These are phyloP conservation scores for Lyophyllum semitale DNA, from an alignment of 768 basidiomycete species.

Conservation along the genomic window DNA sequence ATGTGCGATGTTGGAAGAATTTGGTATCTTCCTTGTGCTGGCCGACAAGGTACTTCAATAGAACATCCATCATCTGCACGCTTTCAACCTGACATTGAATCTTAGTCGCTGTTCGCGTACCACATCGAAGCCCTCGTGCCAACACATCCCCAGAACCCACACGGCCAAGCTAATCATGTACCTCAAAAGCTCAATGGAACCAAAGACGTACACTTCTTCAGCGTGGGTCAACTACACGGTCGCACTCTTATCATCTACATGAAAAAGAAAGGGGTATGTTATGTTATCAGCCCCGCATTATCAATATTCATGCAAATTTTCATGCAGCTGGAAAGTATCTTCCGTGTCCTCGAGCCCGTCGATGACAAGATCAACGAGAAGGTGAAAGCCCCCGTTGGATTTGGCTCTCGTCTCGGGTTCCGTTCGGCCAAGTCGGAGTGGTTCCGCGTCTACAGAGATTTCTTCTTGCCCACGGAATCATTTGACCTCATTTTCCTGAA, in stretches of 20 bases:
- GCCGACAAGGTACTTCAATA: conserved; percentile 73
- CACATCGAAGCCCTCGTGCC: conserved; percentile 97
- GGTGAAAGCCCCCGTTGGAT: conserved; percentile 66
- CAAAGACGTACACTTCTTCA: conserved; percentile 95
- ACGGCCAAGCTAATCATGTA: conserved; percentile 58
- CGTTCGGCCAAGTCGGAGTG: conserved; percentile 85
- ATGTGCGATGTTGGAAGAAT: conserved; percentile 94
- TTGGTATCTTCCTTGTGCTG: conserved; percentile 93
- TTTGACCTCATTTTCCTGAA: conserved; percentile 92
- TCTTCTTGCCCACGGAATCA: conserved; percentile 90
- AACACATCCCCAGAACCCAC: conserved; percentile 68
- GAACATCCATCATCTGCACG: background rate
- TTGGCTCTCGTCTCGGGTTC: conserved; percentile 75
- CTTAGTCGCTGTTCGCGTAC: conserved; percentile 84
- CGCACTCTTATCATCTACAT: conserved; percentile 93
- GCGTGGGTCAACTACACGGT: conserved; percentile 83
- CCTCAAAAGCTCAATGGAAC: conserved; percentile 91
- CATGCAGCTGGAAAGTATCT: conserved; percentile 78
- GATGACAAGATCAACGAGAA: conserved; percentile 83
- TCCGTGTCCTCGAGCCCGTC: conserved; percentile 98
- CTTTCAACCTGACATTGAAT: background rate
- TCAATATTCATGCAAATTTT: background rate
- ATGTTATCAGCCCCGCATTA: background rate
- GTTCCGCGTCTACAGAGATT: conserved; percentile 94
- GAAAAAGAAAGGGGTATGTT: conserved; percentile 83